Evolutionary conservation across 2,329 filamentous ascomycete species (phyloP), one percentile per base, ranked within the genome.

Genomic region (Colletotrichum sp.): DNA sequence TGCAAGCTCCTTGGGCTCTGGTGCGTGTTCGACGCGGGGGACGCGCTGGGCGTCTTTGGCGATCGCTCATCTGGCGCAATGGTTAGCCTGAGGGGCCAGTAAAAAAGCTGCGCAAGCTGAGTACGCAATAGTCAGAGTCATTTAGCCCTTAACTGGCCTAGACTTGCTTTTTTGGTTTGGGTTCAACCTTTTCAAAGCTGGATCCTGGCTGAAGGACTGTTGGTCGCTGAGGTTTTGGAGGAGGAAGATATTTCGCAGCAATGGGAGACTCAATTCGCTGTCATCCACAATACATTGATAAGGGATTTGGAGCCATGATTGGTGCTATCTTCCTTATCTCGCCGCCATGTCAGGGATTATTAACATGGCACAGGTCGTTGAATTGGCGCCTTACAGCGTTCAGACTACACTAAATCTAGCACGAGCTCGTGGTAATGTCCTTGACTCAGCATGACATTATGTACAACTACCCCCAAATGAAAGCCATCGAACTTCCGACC

Each of bases 401-500:
- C n/a, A 49, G 44, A 49, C 5, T 21, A 13, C 44, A 13, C 44
- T 21, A 49, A 49, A 49, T 12, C n/a, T 12, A n/a, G 44, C 44
- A 49, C n/a, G 6, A 21, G n/a, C 44, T 49, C 44, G 3, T 49
- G n/a, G n/a, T 21, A 52, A 21, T 52, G 12, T 52, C 44, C 44
- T 21, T 52, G 44, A 21, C 12, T 52, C 44, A 21, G n/a, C 44
- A 52, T 21, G n/a, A 52, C 44, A 52, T 6, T 21, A 7, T 5
- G n/a, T 52, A 28, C 24, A 59, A 16, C 16, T 24, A 59, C 26
- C 55, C 26, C 55, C 55, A 59, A 28, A 59, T 26, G 26, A 59
- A 59, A 59, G 21, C 55, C 55, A 59, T 52, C 2, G 76, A 77
- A 63, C 77, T 78, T 3, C 72, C 67, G 8, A 78, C 72, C 12